phyloP scores from a whole-genome alignment of 257 asterid species.

The Salvia splendens region DNA sequence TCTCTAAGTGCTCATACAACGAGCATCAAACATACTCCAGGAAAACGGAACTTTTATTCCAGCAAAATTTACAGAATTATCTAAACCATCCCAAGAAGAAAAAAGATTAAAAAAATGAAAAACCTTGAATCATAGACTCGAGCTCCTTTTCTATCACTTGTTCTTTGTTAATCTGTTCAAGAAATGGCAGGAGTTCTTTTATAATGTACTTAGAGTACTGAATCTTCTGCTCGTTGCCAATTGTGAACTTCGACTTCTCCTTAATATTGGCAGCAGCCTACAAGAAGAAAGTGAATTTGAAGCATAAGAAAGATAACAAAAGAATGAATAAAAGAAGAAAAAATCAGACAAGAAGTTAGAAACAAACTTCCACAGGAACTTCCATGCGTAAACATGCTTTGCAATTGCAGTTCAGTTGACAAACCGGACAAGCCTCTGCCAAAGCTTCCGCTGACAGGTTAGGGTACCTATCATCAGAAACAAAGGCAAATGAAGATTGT shows the following conservation, averaged over 20 bases:
- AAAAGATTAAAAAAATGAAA: not conserved
- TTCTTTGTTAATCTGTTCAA: constrained; percentile 50
- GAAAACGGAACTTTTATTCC: not conserved
- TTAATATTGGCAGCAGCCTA: constrained; percentile 25
- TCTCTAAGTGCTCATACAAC: constrained; percentile 1
- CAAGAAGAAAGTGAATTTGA: constrained; percentile 15
- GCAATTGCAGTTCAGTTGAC: constrained; percentile 70
- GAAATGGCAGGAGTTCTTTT: constrained; percentile 49
- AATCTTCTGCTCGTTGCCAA: constrained; percentile 34
- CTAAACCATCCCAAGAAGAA: not conserved
- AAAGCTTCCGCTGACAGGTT: constrained; percentile 55
- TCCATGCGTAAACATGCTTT: constrained; percentile 69
- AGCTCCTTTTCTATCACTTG: constrained; percentile 51
- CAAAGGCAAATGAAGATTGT: constrained; percentile 13
- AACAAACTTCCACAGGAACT: constrained; percentile 41
- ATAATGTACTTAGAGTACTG: constrained; percentile 48
- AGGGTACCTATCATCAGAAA: constrained; percentile 58
- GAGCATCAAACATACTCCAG: constrained; percentile 4
- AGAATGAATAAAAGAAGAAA: constrained; percentile 2
- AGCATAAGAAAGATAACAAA: constrained; percentile 20
- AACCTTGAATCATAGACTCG: constrained; percentile 59
- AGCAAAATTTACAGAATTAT: not conserved
- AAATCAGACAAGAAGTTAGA: constrained; percentile 13
- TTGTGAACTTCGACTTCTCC: constrained; percentile 23
- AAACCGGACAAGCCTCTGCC: constrained; percentile 70